Conservation (phyloP, 257 asterid species). For the Solanum tacnaense region DNA sequence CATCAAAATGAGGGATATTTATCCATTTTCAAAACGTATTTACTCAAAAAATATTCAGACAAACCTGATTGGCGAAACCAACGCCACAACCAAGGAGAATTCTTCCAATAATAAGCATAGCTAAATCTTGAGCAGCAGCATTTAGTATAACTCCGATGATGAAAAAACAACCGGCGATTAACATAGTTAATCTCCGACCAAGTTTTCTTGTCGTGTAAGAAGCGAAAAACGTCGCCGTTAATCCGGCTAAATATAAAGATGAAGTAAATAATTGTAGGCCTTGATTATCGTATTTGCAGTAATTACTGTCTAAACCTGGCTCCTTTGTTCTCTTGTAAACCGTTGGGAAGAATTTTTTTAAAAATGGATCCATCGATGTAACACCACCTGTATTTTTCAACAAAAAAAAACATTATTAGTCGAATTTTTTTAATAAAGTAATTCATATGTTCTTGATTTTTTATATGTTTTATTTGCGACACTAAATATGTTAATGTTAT, state of each 20-base stretch:
- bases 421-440: too few species aligned
- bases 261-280: slow-evolving; percentile 85
- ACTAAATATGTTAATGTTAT: too few species aligned
- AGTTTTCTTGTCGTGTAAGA: slow-evolving; percentile 73
- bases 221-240: slow-evolving; percentile 76
- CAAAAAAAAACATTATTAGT: neutral
- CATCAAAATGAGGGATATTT: too few species aligned
- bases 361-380: slow-evolving; percentile 53
- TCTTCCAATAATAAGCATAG: slow-evolving; percentile 88
- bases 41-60: neutral
- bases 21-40: too few species aligned
- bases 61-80: slow-evolving; percentile 86
- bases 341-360: slow-evolving; percentile 64
- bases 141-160: slow-evolving; percentile 45
- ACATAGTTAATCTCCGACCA: slow-evolving; percentile 63
- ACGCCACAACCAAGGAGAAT: slow-evolving; percentile 81
- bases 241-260: slow-evolving; percentile 72
- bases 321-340: slow-evolving; percentile 31
- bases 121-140: slow-evolving; percentile 67
- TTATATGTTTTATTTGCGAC: too few species aligned
- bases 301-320: slow-evolving; percentile 34
- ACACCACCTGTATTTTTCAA: slow-evolving; percentile 53
- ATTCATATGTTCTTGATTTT: too few species aligned
- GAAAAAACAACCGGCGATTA: slow-evolving; percentile 74
- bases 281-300: slow-evolving; percentile 86